Percentiles rank a stretch among this genome's conserved stretches.
Conservation (phyloP, 306 rosid genomes). For the Vigna angularis region DNA sequence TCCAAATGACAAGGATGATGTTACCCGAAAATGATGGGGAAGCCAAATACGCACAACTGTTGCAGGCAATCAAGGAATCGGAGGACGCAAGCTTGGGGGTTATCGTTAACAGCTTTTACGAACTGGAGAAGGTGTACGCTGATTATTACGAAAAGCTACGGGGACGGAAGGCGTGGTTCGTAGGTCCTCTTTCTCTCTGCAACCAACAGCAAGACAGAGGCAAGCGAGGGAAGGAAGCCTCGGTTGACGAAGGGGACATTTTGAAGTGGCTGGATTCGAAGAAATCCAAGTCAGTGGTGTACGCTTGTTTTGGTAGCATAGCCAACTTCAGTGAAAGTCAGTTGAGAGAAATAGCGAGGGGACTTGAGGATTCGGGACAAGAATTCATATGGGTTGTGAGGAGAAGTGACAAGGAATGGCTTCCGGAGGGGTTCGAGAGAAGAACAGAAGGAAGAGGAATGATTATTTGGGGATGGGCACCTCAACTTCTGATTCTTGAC, state of each 20-base stretch:
- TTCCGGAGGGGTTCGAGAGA: conserved; percentile 30
- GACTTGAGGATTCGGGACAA: conserved; percentile 39
- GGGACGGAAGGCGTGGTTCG: conserved; percentile 57
- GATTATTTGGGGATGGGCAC: conserved; percentile 45
- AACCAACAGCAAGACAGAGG: background rate
- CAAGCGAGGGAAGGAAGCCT: conserved; percentile 32
- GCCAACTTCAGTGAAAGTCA: conserved; percentile 1
- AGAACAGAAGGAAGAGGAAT: conserved; percentile 16
- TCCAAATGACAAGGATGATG: conserved; percentile 35
- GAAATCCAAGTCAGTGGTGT: conserved; percentile 40
- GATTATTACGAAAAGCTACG: conserved; percentile 43
- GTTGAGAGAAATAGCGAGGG: conserved; percentile 41
- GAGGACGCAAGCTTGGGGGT: conserved; percentile 49
- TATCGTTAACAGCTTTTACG: conserved; percentile 60
- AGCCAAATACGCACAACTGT: background rate
- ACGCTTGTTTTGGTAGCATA: conserved; percentile 44
- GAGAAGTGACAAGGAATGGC: background rate
- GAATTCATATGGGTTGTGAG: conserved; percentile 47
- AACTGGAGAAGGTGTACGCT: conserved; percentile 56
- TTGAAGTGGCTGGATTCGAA: conserved; percentile 46
- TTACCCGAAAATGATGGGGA: background rate
- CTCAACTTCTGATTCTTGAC: conserved; percentile 53
- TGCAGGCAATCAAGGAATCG: background rate
- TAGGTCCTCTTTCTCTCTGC: conserved; percentile 59
- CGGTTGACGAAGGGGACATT: conserved; percentile 14